phyloP scores from a whole-genome alignment of 2,329 filamentous ascomycete genomes.

The Amauroascus verrucosus region DNA sequence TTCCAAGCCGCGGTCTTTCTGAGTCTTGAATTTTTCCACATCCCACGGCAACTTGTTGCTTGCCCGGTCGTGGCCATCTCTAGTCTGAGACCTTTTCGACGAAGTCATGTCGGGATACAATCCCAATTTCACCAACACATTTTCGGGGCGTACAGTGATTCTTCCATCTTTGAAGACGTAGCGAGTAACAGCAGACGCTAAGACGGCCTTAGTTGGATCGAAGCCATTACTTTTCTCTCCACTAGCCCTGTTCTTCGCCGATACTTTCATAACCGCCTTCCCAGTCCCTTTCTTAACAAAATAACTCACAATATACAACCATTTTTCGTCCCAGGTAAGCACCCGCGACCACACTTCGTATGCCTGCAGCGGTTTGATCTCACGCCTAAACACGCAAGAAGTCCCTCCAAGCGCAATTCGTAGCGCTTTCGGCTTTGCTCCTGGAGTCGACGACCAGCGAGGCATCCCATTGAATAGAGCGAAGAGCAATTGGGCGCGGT shows the following conservation, averaged over 20 bases:
- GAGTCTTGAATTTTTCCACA: not conserved
- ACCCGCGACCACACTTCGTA: slow-evolving; percentile 63
- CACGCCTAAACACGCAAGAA: slow-evolving; percentile 55
- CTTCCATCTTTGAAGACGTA: slow-evolving; percentile 6
- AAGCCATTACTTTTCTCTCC: not conserved
- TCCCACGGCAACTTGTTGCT: not conserved
- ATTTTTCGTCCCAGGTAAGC: slow-evolving; percentile 63
- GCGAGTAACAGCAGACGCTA: slow-evolving; percentile 3
- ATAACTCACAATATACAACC: slow-evolving; percentile 61
- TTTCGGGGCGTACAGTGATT: slow-evolving; percentile 3
- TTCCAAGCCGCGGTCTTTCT: not conserved
- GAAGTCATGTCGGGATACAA: not conserved
- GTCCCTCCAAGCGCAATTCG: slow-evolving; percentile 57
- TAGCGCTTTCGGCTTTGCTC: slow-evolving; percentile 25
- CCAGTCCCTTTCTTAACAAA: slow-evolving; percentile 46
- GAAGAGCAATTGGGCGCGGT: slow-evolving; percentile 14
- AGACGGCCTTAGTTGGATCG: not conserved
- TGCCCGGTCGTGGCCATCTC: not conserved
- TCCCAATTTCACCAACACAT: not conserved
- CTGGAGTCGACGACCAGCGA: not conserved
- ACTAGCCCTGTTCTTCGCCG: not conserved
- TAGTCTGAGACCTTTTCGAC: not conserved
- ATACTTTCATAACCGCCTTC: not conserved
- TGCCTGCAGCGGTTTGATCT: slow-evolving; percentile 53
- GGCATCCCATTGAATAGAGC: slow-evolving; percentile 8